Conservation (phyloP, 192 early-diverging fungal genomes). For the Coemansia sp. region DNA sequence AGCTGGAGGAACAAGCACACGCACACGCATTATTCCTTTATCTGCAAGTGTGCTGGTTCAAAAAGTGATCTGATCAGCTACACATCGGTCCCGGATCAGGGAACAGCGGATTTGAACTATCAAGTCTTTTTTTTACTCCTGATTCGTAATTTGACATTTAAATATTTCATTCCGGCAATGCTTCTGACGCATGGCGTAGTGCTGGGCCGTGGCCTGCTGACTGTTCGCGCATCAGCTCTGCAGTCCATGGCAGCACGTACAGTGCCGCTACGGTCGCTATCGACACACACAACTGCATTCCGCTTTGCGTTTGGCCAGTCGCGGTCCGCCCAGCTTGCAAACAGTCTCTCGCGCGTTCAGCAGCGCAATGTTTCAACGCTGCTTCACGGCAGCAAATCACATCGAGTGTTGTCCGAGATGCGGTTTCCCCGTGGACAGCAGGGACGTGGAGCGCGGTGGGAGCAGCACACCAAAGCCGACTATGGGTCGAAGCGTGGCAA, state of each 20-base stretch:
- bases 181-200: conserved; percentile 4
- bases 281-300: background rate
- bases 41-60: background rate
- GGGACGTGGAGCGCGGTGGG: conserved; percentile 42
- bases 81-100: background rate
- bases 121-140: background rate
- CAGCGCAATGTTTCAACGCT: background rate
- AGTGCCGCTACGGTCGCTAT: background rate
- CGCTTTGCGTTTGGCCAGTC: background rate
- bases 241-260: background rate
- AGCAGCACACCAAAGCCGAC: conserved; percentile 45
- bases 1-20: background rate
- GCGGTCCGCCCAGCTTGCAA: background rate
- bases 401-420: background rate
- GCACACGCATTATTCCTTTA: conserved; percentile 7
- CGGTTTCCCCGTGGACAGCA: conserved; percentile 30
- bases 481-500: conserved; percentile 41
- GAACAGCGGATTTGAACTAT: background rate
- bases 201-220: background rate
- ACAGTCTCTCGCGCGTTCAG: background rate
- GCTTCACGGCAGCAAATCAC: background rate
- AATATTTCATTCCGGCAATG: background rate
- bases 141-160: background rate
- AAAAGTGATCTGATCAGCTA: background rate
- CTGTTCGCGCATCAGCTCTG: background rate